Evolutionary conservation across 805 yeast species (phyloP), one percentile per base, ranked within the genome.

Genomic region (Torulaspora quercuum): DNA sequence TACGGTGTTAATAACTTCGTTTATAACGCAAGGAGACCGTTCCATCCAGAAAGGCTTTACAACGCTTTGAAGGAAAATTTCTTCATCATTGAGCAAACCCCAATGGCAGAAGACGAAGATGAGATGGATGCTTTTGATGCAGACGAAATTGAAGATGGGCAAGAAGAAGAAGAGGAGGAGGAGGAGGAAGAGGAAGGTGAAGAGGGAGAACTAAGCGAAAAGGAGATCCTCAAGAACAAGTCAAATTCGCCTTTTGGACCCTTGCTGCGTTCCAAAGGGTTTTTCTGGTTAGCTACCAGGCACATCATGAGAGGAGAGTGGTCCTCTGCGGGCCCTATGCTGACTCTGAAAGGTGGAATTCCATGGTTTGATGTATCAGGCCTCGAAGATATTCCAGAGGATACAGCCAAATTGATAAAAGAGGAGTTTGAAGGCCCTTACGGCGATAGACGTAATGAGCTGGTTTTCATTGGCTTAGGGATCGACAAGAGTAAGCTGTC

Each of bases 401-500:
- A 59, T 14, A 61, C 68, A 11, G 43, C 37, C n/a, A 42, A 44
- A 20, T 45, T 59, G 9, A 60, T 67, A 16, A 52, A 61, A 30
- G 46, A 49, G 16, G 72, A 70, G 32, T 62, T 67, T 49, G 46
- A 60, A 29, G 70, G 68, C 2, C 53, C 56, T 17, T 57, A 54
- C 42, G 73, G 73, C 3, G 74, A 70, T 38, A 58, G 73, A 29
- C 52, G 71, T 28, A 68, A 70, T 40, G 74, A 70, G 44, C 41
- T 70, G 15, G 75, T 70, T 1, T 64, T 70, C 38, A 69, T 70
- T 41, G 75, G 74, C 1, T 49, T 67, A 12, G 50, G 56, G 8
- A 46, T 70, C 4, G 53, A 68, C 33, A 52, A 54, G 29, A 39
- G 33, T 3, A 50, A 45, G 8, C 42, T 69, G 6, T 46, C 58